Evolutionary conservation across 2,329 filamentous ascomycete species (phyloP).

Genomic region (Rhynchosporium agropyri): DNA sequence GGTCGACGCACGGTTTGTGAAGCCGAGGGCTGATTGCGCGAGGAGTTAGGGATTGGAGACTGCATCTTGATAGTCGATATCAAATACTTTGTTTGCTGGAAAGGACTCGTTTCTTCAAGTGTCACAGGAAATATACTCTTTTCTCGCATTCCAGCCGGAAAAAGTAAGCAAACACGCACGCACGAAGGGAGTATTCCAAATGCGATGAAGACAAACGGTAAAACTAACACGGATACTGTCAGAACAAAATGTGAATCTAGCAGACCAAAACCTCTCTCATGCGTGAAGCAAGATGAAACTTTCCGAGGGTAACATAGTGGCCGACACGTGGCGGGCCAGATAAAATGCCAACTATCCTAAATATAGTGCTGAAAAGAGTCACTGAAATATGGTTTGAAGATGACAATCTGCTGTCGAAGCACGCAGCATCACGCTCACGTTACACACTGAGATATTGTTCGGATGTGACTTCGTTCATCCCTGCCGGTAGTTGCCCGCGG

Average conservation of each 20-base stretch:
- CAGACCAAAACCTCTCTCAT: slow-evolving; percentile 16
- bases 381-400: neutral
- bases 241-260: slow-evolving; percentile 16
- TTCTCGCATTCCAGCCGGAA: slow-evolving; percentile 15
- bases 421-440: slow-evolving; percentile 6
- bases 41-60: slow-evolving; percentile 23
- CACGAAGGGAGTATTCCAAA: neutral
- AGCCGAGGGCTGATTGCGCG: slow-evolving; percentile 17
- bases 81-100: slow-evolving; percentile 17
- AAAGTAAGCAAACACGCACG: slow-evolving; percentile 10
- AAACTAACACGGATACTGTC: slow-evolving; percentile 14
- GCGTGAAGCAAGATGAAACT: slow-evolving; percentile 22
- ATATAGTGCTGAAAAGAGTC: slow-evolving; percentile 19
- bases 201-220: slow-evolving; percentile 16
- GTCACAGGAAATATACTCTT: slow-evolving; percentile 10
- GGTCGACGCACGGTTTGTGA: slow-evolving; percentile 15
- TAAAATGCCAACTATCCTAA: slow-evolving; percentile 25
- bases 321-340: slow-evolving; percentile 29
- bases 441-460: slow-evolving; percentile 8
- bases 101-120: slow-evolving; percentile 5
- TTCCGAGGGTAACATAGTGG: slow-evolving; percentile 19
- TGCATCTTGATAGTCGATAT: slow-evolving; percentile 25
- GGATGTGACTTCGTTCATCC: slow-evolving; percentile 10
- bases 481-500: slow-evolving; percentile 10
- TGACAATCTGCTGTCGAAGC: slow-evolving; percentile 6